Conservation (phyloP, 495 filamentous ascomycete species). For the Xylaria castorea region DNA sequence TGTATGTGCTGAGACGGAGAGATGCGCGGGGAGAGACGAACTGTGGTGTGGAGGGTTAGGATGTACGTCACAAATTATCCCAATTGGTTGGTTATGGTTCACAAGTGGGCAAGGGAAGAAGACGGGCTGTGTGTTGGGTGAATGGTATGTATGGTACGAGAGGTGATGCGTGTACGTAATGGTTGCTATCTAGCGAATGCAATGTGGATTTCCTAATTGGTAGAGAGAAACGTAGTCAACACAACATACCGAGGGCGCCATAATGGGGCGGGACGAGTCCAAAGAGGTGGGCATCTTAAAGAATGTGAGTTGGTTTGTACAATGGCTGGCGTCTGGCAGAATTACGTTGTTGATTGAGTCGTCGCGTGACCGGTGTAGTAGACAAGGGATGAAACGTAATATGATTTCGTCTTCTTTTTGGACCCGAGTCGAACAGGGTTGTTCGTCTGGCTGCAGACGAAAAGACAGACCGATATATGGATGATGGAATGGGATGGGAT, state of each 20-base stretch:
- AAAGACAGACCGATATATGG: neutral
- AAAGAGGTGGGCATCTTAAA: constrained; percentile 67
- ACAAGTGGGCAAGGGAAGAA: neutral
- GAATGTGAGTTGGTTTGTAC: neutral
- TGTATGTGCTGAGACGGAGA: constrained; percentile 82
- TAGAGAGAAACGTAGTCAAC: neutral
- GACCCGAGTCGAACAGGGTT: neutral
- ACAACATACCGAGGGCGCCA: constrained; percentile 74
- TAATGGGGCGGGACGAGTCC: constrained; percentile 78
- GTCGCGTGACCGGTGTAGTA: constrained; percentile 3
- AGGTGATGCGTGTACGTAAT: neutral
- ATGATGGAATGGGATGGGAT: neutral
- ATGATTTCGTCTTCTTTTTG: constrained; percentile 15
- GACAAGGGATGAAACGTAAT: constrained; percentile 11
- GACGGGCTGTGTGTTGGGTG: constrained; percentile 27
- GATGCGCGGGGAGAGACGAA: constrained; percentile 64
- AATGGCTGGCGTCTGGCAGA: neutral
- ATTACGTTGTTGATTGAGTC: neutral
- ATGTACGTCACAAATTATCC: neutral
- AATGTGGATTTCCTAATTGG: neutral
- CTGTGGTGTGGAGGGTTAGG: neutral
- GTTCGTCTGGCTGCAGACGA: neutral
- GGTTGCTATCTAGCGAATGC: neutral
- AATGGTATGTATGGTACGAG: constrained; percentile 2
- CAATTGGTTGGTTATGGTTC: neutral